Conservation (phyloP, 2,329 filamentous ascomycete species). For the Fusarium protoensiforme region DNA sequence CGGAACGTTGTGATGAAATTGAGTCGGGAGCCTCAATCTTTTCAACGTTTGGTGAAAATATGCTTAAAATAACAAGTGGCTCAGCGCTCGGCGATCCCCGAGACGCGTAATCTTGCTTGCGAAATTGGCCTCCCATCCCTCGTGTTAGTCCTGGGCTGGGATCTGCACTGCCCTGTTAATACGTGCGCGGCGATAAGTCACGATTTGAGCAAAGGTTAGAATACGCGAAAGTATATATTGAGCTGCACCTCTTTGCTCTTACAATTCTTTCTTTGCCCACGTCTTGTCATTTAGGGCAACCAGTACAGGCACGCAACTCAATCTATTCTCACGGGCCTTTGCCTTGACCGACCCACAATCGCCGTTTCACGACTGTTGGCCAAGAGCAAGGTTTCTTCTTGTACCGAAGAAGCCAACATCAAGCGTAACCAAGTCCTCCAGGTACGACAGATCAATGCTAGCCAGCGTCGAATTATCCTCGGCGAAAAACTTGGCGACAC, state of each 20-base stretch:
- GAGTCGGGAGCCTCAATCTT: neutral
- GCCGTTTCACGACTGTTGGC: neutral
- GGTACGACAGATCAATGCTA: slow-evolving; percentile 25
- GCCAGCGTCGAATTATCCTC: slow-evolving; percentile 2
- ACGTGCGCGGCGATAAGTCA: neutral
- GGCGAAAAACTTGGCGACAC: slow-evolving; percentile 31
- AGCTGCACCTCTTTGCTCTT: neutral
- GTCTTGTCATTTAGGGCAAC: neutral
- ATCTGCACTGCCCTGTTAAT: neutral
- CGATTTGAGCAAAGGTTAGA: neutral
- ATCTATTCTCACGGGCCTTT: neutral
- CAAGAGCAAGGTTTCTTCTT: neutral
- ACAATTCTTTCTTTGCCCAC: neutral
- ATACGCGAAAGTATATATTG: neutral
- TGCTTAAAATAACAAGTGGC: neutral
- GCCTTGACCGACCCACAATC: neutral
- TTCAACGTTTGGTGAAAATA: neutral
- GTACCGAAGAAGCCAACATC: neutral
- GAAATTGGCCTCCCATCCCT: neutral
- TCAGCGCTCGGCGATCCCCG: neutral
- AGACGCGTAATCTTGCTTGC: neutral
- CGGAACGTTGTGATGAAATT: too few species aligned
- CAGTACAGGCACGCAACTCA: neutral
- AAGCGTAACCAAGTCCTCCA: slow-evolving; percentile 31
- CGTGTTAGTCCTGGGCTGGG: neutral